Conservation (phyloP, 2,329 filamentous ascomycete genomes). For the Diaporthe humulicola region DNA sequence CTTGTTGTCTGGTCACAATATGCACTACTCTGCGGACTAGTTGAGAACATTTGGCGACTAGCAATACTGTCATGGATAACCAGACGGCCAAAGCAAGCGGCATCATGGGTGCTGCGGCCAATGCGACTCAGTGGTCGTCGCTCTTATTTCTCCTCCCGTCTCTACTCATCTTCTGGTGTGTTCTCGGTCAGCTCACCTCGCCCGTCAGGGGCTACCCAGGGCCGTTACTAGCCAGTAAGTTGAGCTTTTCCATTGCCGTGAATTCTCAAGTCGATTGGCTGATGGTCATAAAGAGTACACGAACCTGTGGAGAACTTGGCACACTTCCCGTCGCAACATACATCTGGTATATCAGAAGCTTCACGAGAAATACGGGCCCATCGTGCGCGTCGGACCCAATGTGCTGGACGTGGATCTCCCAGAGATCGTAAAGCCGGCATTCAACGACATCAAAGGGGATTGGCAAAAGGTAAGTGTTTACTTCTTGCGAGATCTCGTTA, state of each 20-base stretch:
- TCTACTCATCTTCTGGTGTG: background rate
- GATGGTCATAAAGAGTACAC: slow-evolving; percentile 9
- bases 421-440: slow-evolving; percentile 18
- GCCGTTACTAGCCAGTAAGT: slow-evolving; percentile 24
- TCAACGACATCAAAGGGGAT: slow-evolving; percentile 19
- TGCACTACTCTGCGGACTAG: too few species aligned
- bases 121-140: background rate
- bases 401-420: slow-evolving; percentile 28
- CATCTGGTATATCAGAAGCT: slow-evolving; percentile 32
- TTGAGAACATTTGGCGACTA: background rate
- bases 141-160: background rate
- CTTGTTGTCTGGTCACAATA: background rate
- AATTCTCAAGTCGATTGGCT: background rate
- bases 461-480: slow-evolving; percentile 23
- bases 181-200: background rate
- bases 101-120: background rate
- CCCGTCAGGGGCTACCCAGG: slow-evolving; percentile 13
- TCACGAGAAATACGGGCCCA: slow-evolving; percentile 9
- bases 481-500: too few species aligned
- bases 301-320: slow-evolving; percentile 2
- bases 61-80: background rate
- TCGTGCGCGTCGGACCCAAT: slow-evolving; percentile 25
- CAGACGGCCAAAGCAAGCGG: background rate
- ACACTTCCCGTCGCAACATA: slow-evolving; percentile 4
- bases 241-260: background rate